Percentiles rank a stretch among this genome's conserved stretches.
Conservation (phyloP, 768 basidiomycete species). For the Xerocomellus intermedius region DNA sequence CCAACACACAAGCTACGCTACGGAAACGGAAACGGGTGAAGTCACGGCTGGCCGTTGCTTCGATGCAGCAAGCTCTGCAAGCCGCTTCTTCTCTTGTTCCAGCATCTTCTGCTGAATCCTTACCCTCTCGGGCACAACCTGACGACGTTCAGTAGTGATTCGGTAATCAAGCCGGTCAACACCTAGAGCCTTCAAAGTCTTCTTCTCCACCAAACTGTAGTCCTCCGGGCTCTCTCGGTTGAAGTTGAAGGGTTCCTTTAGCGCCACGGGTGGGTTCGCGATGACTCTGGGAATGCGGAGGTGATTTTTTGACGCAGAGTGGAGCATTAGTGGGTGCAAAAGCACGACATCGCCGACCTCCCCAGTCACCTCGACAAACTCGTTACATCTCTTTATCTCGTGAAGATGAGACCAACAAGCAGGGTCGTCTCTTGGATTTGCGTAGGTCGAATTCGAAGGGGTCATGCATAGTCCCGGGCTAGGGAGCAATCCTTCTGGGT, state of each 20-base stretch:
- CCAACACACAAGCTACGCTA: too few relatives aligned
- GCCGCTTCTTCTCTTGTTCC: conserved; percentile 3
- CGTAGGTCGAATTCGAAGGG: conserved; percentile 6
- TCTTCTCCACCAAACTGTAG: conserved; percentile 5
- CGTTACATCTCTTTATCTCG: background rate
- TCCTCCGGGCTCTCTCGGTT: conserved; percentile 6
- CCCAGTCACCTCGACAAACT: background rate
- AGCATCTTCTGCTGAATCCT: conserved; percentile 4
- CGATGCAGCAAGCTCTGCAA: background rate
- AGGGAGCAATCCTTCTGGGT: conserved; percentile 2
- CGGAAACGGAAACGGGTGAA: too few relatives aligned
- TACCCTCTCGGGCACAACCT: conserved; percentile 3
- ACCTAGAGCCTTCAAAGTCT: conserved; percentile 1
- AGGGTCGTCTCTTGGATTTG: background rate
- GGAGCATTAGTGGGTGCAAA: conserved; percentile 61
- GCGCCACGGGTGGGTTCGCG: conserved; percentile 61
- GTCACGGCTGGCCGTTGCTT: background rate
- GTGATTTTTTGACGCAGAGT: conserved; percentile 61
- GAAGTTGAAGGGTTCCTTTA: conserved; percentile 53
- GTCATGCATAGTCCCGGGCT: background rate
- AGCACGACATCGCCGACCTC: conserved; percentile 8
- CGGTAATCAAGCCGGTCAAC: conserved; percentile 7
- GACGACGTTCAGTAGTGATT: conserved; percentile 2
- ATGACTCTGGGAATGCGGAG: conserved; percentile 57
- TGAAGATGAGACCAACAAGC: conserved; percentile 4